A percentile compares a stretch with the other conserved stretches of the same genome.
These are phyloP conservation scores for Cymodocea nodosa DNA, from an alignment of 116 monocot genomes.

Conservation along the genomic window DNA sequence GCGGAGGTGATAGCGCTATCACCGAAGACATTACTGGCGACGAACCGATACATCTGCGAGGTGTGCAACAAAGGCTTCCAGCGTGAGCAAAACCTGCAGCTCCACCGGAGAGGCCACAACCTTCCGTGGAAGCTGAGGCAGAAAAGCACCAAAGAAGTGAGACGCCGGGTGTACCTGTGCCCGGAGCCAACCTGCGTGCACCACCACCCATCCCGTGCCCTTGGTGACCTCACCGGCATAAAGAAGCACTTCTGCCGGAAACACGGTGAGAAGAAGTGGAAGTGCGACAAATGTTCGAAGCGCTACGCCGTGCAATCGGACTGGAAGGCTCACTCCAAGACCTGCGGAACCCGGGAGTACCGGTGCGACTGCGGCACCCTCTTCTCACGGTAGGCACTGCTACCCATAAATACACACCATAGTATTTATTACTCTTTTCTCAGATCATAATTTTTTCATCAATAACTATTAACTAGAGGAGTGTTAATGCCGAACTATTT, in stretches of 20 bases:
- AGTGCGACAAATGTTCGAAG: constrained; percentile 97
- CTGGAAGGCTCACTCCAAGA: constrained; percentile 87
- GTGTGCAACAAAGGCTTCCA: constrained; percentile 87
- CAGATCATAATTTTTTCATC: no score
- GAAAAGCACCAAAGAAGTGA: constrained; percentile 42
- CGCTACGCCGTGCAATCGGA: constrained; percentile 89
- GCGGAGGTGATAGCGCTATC: constrained; percentile 69
- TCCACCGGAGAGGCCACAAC: constrained; percentile 68
- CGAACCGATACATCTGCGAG: constrained; percentile 78
- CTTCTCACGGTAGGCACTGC: constrained; percentile 48
- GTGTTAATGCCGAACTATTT: no score
- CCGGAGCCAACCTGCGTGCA: constrained; percentile 73
- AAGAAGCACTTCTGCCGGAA: constrained; percentile 91
- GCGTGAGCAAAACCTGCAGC: constrained; percentile 70
- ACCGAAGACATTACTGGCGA: constrained; percentile 62
- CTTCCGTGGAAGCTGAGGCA: constrained; percentile 80
- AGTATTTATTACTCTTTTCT: no score
- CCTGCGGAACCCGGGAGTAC: constrained; percentile 71
- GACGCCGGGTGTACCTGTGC: constrained; percentile 58
- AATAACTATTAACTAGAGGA: no score
- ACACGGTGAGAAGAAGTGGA: constrained; percentile 94
- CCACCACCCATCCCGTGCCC: constrained; percentile 72
- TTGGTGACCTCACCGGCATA: constrained; percentile 81
- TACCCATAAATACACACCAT: no score
- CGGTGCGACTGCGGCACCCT: constrained; percentile 94